Evolutionary conservation across 176 grass and related monocot genomes (phyloP), one percentile per base, ranked within the genome.

Genomic region (Typha latifolia): DNA sequence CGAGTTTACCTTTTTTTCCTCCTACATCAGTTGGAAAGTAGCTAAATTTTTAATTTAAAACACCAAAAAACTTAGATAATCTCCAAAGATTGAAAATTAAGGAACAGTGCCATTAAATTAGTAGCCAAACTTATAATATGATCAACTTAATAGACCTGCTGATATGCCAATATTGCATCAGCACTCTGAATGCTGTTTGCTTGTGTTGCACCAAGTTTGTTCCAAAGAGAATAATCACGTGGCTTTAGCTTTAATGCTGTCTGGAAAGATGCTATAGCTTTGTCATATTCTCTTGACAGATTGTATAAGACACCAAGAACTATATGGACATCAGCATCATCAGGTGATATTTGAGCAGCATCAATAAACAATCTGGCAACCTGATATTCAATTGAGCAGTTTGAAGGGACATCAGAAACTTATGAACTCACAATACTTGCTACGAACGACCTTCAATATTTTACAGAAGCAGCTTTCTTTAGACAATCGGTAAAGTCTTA

Each of bases 181-280:
- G 86, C 89, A 82, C 89, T 93, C 62, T 93, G 94, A 70, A 99
- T 71, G 68, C 89, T 99, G 50, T 99, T 99, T 65, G 94, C 94
- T 90, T 93, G 94, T 47, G 94, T 99, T 19, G 94, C 94, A 74
- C 94, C 94, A 74, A 99, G 94, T 56, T 99, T 99, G 73, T 99
- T 99, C 94, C 94, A 99, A 3, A 99, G 86, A 80, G 94, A 93
- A 78, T 99, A 99, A 85, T 99, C 94, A 48, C 64, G 79, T 61
- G 94, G 86, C 66, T 87, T 93, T 51, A 99, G 78, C 64, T 99
- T 78, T 68, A 99, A 71, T 32, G 94, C 94, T 70, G 64, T 83
- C 74, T 87, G 85, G 72, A 99, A 99, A 61, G 86, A 81, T 57
- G 76, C 78, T 83, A 99, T 87, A 67, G 94, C 94, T 86, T 85